Conservation (phyloP, 1,284 basidiomycete species). For the Apiotrichum veenhuisii region DNA sequence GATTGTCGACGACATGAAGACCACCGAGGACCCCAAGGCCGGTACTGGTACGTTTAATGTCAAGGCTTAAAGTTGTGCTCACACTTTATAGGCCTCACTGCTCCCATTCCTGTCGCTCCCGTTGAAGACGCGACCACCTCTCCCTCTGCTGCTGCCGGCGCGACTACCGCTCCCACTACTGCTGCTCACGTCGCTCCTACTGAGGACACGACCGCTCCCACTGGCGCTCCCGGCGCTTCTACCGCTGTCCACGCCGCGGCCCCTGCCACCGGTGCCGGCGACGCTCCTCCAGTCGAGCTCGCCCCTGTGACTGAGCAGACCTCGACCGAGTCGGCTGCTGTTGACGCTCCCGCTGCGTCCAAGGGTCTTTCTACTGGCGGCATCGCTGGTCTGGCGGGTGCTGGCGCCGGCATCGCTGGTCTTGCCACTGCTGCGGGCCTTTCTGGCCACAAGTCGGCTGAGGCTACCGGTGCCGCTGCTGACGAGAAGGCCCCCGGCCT, state of each 20-base stretch:
- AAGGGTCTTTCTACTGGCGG: background rate
- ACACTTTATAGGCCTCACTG: background rate
- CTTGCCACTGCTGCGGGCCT: background rate
- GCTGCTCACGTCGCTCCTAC: background rate
- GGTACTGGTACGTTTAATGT: background rate
- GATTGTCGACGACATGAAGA: conserved; percentile 39
- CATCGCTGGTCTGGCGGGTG: background rate
- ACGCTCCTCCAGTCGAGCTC: background rate
- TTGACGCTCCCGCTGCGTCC: background rate
- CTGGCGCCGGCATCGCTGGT: conserved; percentile 1
- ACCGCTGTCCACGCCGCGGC: background rate
- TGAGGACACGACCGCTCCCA: conserved; percentile 4
- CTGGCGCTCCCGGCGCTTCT: background rate
- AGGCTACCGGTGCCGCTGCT: background rate
- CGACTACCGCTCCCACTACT: background rate
- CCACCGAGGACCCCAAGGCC: conserved; percentile 10
- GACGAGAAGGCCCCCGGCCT: background rate
- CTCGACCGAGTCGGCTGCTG: background rate
- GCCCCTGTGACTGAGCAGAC: background rate
- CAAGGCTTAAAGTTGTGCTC: background rate
- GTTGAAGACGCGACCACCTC: conserved; percentile 8
- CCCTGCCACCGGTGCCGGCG: background rate
- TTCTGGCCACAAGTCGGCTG: background rate
- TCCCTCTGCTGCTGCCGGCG: background rate
- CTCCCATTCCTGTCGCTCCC: background rate